A percentile compares a stretch with the other conserved stretches of the same genome.
Evolutionary conservation across 305 asterid genomes (phyloP).

Genomic region (Rubia tinctorum): DNA sequence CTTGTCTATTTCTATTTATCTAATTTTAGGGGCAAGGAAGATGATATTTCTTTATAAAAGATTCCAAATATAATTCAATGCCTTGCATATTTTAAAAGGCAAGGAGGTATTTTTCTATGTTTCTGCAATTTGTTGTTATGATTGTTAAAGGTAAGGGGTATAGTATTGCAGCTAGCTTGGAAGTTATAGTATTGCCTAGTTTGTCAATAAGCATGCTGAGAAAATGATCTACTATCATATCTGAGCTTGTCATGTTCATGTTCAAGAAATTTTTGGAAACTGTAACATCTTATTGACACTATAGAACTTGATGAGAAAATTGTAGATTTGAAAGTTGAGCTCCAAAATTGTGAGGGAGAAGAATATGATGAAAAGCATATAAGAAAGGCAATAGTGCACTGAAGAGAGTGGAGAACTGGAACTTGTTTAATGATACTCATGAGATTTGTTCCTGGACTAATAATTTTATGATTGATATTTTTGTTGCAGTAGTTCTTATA

Average conservation of each 20-base stretch:
- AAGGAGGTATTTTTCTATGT: no score
- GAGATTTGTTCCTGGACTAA: constrained; percentile 51
- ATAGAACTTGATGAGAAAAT: constrained; percentile 98
- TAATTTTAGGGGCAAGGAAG: neutral
- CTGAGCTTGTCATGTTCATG: constrained; percentile 7
- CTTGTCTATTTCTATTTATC: neutral
- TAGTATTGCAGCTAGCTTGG: no score
- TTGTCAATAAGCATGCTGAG: neutral
- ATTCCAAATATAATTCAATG: neutral
- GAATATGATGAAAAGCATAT: constrained; percentile 72
- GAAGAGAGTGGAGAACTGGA: constrained; percentile 99
- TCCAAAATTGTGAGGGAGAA: constrained; percentile 77
- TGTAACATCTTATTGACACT: constrained; percentile 11
- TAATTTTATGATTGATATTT: neutral
- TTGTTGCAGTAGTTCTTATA: neutral
- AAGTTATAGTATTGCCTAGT: neutral
- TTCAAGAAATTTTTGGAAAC: neutral
- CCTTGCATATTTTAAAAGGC: neutral
- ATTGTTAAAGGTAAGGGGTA: no score
- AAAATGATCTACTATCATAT: neutral
- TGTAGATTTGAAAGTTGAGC: constrained; percentile 89
- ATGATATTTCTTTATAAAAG: neutral
- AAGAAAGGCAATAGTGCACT: constrained; percentile 79
- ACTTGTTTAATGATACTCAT: constrained; percentile 69
- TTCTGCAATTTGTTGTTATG: no score